Evolutionary conservation across 306 rosid species (phyloP), one percentile per base, ranked within the genome.

Genomic region (Sophora flavescens): DNA sequence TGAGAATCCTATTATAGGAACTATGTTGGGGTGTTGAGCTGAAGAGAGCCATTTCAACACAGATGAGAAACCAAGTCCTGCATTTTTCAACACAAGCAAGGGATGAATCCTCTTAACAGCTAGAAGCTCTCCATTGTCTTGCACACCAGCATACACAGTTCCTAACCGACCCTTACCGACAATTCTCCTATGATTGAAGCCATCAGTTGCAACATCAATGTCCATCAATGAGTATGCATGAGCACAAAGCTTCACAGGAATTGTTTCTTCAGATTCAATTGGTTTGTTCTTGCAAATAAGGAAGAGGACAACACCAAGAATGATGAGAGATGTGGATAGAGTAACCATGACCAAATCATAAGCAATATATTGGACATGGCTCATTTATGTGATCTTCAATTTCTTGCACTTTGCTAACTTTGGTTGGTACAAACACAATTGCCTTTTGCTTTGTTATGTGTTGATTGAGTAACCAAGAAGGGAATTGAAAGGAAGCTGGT

Each of bases 11-110:
- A 83, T 18, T 12, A 92, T 90, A 1, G 96, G 87, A 3, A 94
- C 93, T n/a, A 92, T 51, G 65, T 94, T 85, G 16, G 95, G 93
- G 79, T 94, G 95, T 11, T 90, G 96, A 6, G 97, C 96, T 26
- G 64, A 71, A 17, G 95, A 90, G 39, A 94, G 89, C 52, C 89
- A 79, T 33, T 84, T 81, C 32, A 94, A 67, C 5, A 84, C 76
- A 0, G 91, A 81, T 3, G 93, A 89, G 71, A 94, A 90, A 0
- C 96, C 89, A 15, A 87, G 83, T 5, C 97, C 98, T 2, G 93
- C 88, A 35, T 89, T 92, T 83, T 91, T 88, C 60, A 92, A 63
- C 5, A 94, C 95, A 10, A 90, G 91, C 59, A 83, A 42, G 0
- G 96, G 86, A 69, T 90, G 94, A 58, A 94, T 87, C 48, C 98